These are phyloP conservation scores for Fusarium sp. DNA, from an alignment of 2,329 filamentous ascomycete species.

Conservation along the genomic window DNA sequence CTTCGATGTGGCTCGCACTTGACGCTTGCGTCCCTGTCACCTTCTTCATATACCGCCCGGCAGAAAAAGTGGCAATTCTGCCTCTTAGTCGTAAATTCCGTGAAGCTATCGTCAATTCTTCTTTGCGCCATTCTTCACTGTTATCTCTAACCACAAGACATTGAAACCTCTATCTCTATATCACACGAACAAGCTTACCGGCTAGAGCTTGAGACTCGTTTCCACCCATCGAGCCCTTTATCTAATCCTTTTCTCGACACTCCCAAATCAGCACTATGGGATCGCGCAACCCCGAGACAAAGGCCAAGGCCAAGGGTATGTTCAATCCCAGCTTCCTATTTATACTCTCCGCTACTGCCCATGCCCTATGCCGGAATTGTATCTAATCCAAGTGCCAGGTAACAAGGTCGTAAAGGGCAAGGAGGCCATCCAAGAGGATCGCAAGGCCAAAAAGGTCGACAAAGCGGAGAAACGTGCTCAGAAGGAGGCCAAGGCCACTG, in stretches of 20 bases:
- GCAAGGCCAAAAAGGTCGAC: constrained; percentile 52
- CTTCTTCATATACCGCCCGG: constrained; percentile 46
- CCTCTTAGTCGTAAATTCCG: constrained; percentile 3
- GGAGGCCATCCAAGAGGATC: constrained; percentile 35
- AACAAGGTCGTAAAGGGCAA: constrained; percentile 28
- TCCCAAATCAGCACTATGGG: constrained; percentile 14
- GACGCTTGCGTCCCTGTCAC: constrained; percentile 1
- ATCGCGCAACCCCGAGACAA: constrained; percentile 29
- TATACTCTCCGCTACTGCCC: neutral
- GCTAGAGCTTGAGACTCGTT: too few relatives aligned
- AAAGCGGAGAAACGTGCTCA: constrained; percentile 54
- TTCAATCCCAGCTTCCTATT: neutral
- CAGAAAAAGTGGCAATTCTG: constrained; percentile 45
- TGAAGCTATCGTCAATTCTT: constrained; percentile 37
- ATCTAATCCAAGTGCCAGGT: constrained; percentile 9
- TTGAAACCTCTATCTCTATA: neutral
- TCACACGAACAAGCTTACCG: neutral
- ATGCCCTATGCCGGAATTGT: neutral
- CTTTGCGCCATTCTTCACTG: constrained; percentile 15
- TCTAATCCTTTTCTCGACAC: constrained; percentile 3
- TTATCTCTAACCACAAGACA: constrained; percentile 6
- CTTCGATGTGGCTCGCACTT: neutral
- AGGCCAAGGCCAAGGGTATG: constrained; percentile 34
- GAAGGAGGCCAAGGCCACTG: constrained; percentile 50
- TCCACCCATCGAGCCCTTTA: neutral